Evolutionary conservation across 1,284 basidiomycete species (phyloP), one percentile per base, ranked within the genome.

Genomic region (Austropuccinia psidii): DNA sequence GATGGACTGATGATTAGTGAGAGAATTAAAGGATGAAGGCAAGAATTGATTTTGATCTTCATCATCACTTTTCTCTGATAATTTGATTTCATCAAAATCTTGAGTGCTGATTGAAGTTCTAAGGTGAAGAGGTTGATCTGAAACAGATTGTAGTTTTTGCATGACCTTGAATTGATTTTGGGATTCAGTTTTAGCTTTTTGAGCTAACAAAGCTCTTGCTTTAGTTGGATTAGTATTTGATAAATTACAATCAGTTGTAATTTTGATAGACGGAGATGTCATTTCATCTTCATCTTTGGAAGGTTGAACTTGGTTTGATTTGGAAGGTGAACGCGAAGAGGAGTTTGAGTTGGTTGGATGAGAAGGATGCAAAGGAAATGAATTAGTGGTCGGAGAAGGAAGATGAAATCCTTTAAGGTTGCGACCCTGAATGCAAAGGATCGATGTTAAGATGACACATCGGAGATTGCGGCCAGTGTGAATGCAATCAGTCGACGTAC

Each of bases 1-100:
- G n/a, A n/a, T n/a, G n/a, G n/a, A n/a, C n/a, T n/a, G n/a, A n/a
- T n/a, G n/a, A n/a, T n/a, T n/a, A n/a, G n/a, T n/a, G n/a, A n/a
- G n/a, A n/a, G n/a, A n/a, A n/a, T n/a, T n/a, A n/a, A n/a, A n/a
- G n/a, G n/a, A n/a, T n/a, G n/a, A n/a, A n/a, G n/a, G n/a, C n/a
- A n/a, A n/a, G n/a, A n/a, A n/a, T n/a, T n/a, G n/a, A n/a, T n/a
- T n/a, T n/a, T n/a, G n/a, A 41, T 84, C 86, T 35, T 86, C 86
- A 54, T 76, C 83, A 29, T 89, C 89, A 77, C 90, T 91, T 80
- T 91, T 89, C 78, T 91, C 90, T 77, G 89, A 90, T 77, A 90
- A 76, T 78, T 90, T 89, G 17, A 89, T 74, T 47, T 66, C 73
- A 19, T 85, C 86, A 66, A 85, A 65, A 89, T 89, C 6, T 88